Evolutionary conservation across 2,329 filamentous ascomycete genomes (phyloP), one percentile per base, ranked within the genome.

Genomic region (Beauveria brongniartii): DNA sequence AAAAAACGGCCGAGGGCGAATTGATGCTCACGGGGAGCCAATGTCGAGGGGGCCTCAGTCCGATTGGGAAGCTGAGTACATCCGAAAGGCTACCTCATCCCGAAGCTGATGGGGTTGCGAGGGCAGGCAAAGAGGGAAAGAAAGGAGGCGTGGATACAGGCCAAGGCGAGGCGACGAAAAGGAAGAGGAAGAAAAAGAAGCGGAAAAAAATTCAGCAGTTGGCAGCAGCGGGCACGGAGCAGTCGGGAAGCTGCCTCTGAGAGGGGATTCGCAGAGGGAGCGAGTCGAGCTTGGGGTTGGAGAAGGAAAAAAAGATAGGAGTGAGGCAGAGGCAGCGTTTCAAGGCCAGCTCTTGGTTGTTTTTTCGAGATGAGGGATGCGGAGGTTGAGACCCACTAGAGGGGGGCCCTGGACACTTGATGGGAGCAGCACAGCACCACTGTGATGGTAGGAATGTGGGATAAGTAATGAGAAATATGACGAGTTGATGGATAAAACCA

Each of bases 41-140:
- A 41, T 26, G 67, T 68, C 51, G 24, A 43, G 55, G 46, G 62
- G 64, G 43, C 74, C 80, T 80, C 80, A 83, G 82, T 84, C 82
- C 82, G 75, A 77, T 78, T 74, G 81, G 76, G 82, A 81, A 83
- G 77, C 80, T 83, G 81, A 83, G 80, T 73, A 72, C 75, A 76
- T 75, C 73, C 74, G 76, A 73, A 71, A 71, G 73, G 75, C 79
- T 83, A 83, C 81, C 80, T 79, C 82, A 84, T 84, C 80, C 79
- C 81, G 80, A 59, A 59, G 41, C 48, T 58, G 40, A 54, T 53
- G 48, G 57, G 41, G n/a, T 10, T n/a, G n/a, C 69, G 37, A 44
- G 51, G 22, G 34, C 43, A 34, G 20, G 51, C n/a, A 44, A 34
- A 57, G n/a, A 43, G 14, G 37, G 30, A 44, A 52, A 34, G 53